Conservation (phyloP, 352 stramenopile species). For the Phytophthora macrochlamydospora region DNA sequence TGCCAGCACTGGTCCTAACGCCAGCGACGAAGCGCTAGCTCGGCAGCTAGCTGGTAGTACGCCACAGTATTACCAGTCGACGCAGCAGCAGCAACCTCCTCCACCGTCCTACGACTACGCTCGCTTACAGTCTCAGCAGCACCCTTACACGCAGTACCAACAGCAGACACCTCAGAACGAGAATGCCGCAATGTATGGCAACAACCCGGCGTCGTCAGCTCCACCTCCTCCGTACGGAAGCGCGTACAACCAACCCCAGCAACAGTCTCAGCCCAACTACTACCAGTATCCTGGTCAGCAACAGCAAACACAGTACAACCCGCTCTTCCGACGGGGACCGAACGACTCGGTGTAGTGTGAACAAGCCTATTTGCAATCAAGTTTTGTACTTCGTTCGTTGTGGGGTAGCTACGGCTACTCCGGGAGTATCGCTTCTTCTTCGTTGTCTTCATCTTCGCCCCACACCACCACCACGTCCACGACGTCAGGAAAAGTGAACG, state of each 20-base stretch:
- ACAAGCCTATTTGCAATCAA: too few species aligned
- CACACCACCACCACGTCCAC: slow-evolving; percentile 25
- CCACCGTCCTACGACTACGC: slow-evolving; percentile 47
- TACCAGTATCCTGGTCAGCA: slow-evolving; percentile 56
- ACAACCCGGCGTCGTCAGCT: slow-evolving; percentile 26
- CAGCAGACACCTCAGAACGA: slow-evolving; percentile 17
- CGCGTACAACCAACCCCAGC: slow-evolving; percentile 46
- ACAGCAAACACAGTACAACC: slow-evolving; percentile 27
- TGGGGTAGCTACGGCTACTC: too few species aligned
- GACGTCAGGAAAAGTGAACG: slow-evolving; percentile 28
- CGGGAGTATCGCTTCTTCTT: neutral
- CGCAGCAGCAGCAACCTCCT: slow-evolving; percentile 17
- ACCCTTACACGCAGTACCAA: slow-evolving; percentile 50
- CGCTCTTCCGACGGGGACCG: slow-evolving; percentile 19
- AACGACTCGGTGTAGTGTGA: slow-evolving; percentile 29
- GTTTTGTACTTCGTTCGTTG: too few species aligned
- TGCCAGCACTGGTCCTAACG: slow-evolving; percentile 12
- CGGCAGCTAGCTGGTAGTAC: slow-evolving; percentile 53
- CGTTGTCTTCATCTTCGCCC: slow-evolving; percentile 6
- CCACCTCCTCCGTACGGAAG: slow-evolving; percentile 46
- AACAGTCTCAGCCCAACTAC: slow-evolving; percentile 38
- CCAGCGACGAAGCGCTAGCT: slow-evolving; percentile 63
- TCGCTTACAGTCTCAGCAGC: slow-evolving; percentile 37
- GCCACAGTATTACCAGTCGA: slow-evolving; percentile 46
- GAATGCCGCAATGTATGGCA: slow-evolving; percentile 26